Conservation (phyloP, 768 basidiomycete genomes). For the Collybiopsis luxurians region DNA sequence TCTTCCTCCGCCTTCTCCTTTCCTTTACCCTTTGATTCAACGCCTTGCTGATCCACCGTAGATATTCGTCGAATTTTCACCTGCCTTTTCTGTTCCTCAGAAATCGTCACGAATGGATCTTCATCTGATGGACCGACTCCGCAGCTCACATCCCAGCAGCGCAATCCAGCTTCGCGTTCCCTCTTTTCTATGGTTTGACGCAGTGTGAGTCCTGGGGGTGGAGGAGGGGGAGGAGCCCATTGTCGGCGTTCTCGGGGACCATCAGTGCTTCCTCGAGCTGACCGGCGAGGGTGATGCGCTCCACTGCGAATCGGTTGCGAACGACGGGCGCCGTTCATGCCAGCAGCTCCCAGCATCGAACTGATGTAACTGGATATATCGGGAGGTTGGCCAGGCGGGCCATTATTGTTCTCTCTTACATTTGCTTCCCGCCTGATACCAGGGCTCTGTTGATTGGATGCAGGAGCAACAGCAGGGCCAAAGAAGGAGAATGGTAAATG, state of each 20-base stretch:
- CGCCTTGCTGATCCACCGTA: background rate
- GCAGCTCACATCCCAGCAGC: slow-evolving; percentile 73
- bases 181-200: slow-evolving; percentile 71
- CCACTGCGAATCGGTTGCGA: background rate
- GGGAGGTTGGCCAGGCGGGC: background rate
- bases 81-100: slow-evolving; percentile 29
- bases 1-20: slow-evolving; percentile 15
- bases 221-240: slow-evolving; percentile 61
- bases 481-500: background rate
- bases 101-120: slow-evolving; percentile 45
- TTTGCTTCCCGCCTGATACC: background rate
- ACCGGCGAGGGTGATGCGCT: background rate
- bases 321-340: background rate
- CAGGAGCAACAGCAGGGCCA: background rate
- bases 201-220: slow-evolving; percentile 67
- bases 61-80: slow-evolving; percentile 31
- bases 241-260: slow-evolving; percentile 15
- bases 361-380: background rate
- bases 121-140: slow-evolving; percentile 76
- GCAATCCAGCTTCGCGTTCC: slow-evolving; percentile 68
- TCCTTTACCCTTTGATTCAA: slow-evolving; percentile 7
- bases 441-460: background rate
- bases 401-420: background rate
- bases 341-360: background rate
- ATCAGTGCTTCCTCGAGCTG: background rate